Base-by-base conservation (phyloP, 2,329 filamentous ascomycete species). In the Laburnicola sp. region DNA sequence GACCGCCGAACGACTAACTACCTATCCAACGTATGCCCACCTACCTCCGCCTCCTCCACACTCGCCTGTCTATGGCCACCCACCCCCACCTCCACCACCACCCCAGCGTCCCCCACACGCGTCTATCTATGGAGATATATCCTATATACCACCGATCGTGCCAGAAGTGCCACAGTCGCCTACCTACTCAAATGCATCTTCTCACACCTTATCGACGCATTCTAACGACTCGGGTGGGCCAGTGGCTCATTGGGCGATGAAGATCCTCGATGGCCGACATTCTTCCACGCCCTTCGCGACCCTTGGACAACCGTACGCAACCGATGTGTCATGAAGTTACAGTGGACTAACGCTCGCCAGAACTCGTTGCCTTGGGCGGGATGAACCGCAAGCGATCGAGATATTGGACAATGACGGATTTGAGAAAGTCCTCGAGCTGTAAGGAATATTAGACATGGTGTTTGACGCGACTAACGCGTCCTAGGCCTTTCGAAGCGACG, bases 401-500 rank as follows among this genome's bases (percentile, higher is more conserved):
- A 52, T 68, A 31, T 57, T 75, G 7, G 62, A 64, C 2, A 56
- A 53, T n/a, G 74, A 77, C 30, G 71, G 70, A 4, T 79, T 77
- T 47, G 57, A 70, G n/a, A 70, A 69, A 50, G 70, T 75, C 1
- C 53, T 76, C 5, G 68, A 76, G 53, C 38, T 75, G 58, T 72
- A 55, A 53, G 62, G n/a, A 26, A 10, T 21, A n/a, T 26, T 11
- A 6, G n/a, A 27, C 21, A n/a, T 10, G 21, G 23, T n/a, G 9
- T 6, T 30, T 25, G 16, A 31, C 9, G 16, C 37, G 5, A 27
- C 45, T 59, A 44, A 56, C 31, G 27, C 8, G 2, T 21, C 10
- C 7, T 45, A 80, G 76, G 45, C 73, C 76, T 0, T 80, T 84
- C 53, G 76, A 79, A 32, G 73, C 72, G 35, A 75, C 68, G 4